Evolutionary conservation across 2,329 filamentous ascomycete species (phyloP).

Genomic region (Colletotrichum shisoi): DNA sequence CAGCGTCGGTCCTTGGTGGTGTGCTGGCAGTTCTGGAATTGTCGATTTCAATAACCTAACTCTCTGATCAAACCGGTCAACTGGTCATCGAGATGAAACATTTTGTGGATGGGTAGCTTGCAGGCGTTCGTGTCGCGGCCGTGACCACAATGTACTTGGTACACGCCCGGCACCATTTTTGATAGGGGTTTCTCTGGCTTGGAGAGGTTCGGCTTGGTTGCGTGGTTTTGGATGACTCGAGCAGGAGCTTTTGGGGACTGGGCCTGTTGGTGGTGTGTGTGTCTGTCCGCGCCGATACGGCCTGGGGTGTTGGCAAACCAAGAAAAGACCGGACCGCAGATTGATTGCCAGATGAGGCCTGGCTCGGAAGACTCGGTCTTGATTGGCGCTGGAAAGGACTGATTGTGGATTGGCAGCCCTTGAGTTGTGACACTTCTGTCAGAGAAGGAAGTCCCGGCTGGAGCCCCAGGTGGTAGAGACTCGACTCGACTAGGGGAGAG

Average conservation of each 20-base stretch:
- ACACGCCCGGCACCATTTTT: slow-evolving; percentile 9
- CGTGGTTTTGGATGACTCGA: slow-evolving; percentile 17
- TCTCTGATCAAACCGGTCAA: slow-evolving; percentile 5
- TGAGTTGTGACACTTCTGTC: slow-evolving; percentile 29
- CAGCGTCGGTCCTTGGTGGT: not conserved
- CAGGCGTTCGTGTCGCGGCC: slow-evolving; percentile 10
- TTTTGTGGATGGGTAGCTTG: slow-evolving; percentile 29
- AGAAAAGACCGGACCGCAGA: slow-evolving; percentile 34
- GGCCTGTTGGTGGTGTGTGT: slow-evolving; percentile 15
- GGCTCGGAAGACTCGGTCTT: slow-evolving; percentile 25
- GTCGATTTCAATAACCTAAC: slow-evolving; percentile 5
- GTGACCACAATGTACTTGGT: slow-evolving; percentile 24
- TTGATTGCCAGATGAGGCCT: slow-evolving; percentile 37
- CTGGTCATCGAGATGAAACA: slow-evolving; percentile 30
- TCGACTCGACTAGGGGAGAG: not conserved
- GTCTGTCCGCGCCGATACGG: slow-evolving; percentile 14
- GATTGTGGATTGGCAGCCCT: slow-evolving; percentile 28
- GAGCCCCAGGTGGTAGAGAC: slow-evolving; percentile 11
- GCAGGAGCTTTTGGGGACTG: slow-evolving; percentile 18
- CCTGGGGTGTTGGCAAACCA: slow-evolving; percentile 18
- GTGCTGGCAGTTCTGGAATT: slow-evolving; percentile 16
- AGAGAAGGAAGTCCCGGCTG: slow-evolving; percentile 23
- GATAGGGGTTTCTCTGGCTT: slow-evolving; percentile 2
- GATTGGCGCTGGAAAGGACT: slow-evolving; percentile 30
- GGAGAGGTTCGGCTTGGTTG: slow-evolving; percentile 6